Evolutionary conservation across 176 grass and related monocot species (phyloP), one percentile per base, ranked within the genome.

Genomic region (Thalia dealbata): DNA sequence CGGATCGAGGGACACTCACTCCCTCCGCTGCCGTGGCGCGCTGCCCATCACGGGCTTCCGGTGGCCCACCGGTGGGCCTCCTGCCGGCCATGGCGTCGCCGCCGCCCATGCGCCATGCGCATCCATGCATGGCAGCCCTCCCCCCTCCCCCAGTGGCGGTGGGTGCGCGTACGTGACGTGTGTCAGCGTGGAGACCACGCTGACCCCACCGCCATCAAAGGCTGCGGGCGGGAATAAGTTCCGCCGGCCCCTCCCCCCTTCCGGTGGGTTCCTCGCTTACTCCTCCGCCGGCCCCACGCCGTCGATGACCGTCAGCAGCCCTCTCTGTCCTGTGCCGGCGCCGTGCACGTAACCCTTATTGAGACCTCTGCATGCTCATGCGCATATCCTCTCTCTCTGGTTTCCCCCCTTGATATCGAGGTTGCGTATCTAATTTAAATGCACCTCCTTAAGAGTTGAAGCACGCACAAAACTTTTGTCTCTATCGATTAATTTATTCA

Each of bases 181-280:
- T 63, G 61, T 27, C 26, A 63, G 61, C 13, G 14, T 58, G 54
- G 16, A 58, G 54, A 58, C 54, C 54, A 58, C 54, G 54, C 54
- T 58, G 54, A 58, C 54, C 54, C 54, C 54, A 58, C 6, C 15
- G 14, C 54, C 14, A 21, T 15, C 18, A 58, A 63, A 63, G 24
- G 61, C 61, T 63, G 11, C 61, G 12, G 24, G 61, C n/a, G 32
- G 25, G 61, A 63, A 63, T 63, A 63, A 63, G 25, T 63, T 63
- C 23, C 61, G 32, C 6, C n/a, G n/a, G 19, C 5, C 10, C 25
- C n/a, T n/a, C n/a, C n/a, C n/a, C n/a, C n/a, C n/a, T n/a, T n/a
- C n/a, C 2, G 23, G 9, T 13, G 61, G 61, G 54, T 19, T 15
- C 54, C 16, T n/a, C 54, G 0, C 45, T 48, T 9, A 8, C 11